Percentiles rank a stretch among this genome's conserved stretches.
These are phyloP conservation scores for Cantharellus anzutake DNA, from an alignment of 768 basidiomycete genomes.

Conservation along the genomic window DNA sequence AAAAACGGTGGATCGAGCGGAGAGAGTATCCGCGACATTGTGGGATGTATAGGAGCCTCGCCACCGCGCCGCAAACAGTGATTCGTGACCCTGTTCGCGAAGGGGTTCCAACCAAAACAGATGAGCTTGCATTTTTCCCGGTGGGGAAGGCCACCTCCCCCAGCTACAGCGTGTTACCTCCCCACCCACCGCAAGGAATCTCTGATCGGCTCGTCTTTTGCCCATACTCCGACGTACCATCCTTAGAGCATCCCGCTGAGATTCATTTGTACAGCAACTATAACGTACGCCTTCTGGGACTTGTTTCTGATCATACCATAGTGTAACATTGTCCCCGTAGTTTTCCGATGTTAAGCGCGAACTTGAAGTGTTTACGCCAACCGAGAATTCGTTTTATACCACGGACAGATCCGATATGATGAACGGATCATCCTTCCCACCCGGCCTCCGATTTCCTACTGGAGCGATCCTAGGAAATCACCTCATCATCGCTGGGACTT, in stretches of 20 bases:
- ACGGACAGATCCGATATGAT: constrained; percentile 66
- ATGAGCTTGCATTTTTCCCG: constrained; percentile 13
- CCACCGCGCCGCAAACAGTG: constrained; percentile 48
- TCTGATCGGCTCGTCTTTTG: constrained; percentile 33
- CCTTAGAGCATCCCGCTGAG: constrained; percentile 60
- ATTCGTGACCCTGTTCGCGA: constrained; percentile 57
- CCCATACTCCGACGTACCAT: constrained; percentile 56
- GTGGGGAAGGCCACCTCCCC: constrained; percentile 16
- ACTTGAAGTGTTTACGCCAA: constrained; percentile 76
- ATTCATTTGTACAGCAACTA: constrained; percentile 92
- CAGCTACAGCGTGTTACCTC: not conserved
- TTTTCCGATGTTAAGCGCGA: constrained; percentile 93
- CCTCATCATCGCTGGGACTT: constrained; percentile 88
- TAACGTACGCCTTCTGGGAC: no score
- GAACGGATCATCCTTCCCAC: constrained; percentile 63
- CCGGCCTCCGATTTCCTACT: constrained; percentile 89
- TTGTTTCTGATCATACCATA: no score
- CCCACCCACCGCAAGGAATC: constrained; percentile 2
- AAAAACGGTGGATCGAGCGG: constrained; percentile 57
- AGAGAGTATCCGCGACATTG: constrained; percentile 81
- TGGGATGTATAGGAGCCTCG: constrained; percentile 89
- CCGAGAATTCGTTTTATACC: constrained; percentile 43
- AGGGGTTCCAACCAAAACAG: constrained; percentile 14
- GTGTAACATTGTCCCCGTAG: no score
- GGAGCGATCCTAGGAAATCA: constrained; percentile 81